Conservation (phyloP, 1,284 basidiomycete species). For the Apiotrichum sp. region DNA sequence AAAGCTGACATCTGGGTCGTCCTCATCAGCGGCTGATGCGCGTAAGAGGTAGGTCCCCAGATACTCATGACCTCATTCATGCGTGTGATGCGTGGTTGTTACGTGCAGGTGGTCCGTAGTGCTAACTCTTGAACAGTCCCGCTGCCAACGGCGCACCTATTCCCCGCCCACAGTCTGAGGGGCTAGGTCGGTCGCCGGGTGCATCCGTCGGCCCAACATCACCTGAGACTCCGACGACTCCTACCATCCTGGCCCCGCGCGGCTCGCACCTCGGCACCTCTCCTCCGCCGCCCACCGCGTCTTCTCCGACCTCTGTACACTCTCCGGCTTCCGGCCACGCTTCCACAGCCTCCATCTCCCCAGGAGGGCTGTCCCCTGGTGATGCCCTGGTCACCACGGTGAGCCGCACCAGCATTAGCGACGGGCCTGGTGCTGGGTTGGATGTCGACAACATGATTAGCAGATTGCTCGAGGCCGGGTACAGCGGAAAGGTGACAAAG, state of each 20-base stretch:
- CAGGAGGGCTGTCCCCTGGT: conserved; percentile 19
- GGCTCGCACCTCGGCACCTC: conserved; percentile 26
- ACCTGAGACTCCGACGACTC: conserved; percentile 40
- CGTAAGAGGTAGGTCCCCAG: conserved; percentile 10
- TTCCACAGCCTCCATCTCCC: conserved; percentile 24
- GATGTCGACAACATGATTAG: conserved; percentile 99
- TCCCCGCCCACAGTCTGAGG: not conserved
- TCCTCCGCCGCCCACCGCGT: conserved; percentile 38
- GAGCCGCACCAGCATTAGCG: conserved; percentile 27
- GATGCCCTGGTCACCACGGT: conserved; percentile 33
- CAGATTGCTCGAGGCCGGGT: conserved; percentile 91
- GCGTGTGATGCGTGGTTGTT: too few species aligned
- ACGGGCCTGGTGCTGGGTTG: conserved; percentile 46
- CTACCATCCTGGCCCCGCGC: conserved; percentile 44
- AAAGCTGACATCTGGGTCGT: conserved; percentile 19
- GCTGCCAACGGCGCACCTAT: not conserved
- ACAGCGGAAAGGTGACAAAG: conserved; percentile 96
- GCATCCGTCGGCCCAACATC: not conserved
- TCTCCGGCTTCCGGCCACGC: conserved; percentile 23
- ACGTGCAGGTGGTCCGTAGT: not conserved
- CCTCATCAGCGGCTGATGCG: not conserved
- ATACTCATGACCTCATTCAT: too few species aligned
- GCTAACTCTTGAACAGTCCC: conserved; percentile 1
- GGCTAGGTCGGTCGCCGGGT: not conserved
- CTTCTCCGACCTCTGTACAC: conserved; percentile 8